Conservation (phyloP, 1,139 yeast species). For the Saccharomyces hybrid region DNA sequence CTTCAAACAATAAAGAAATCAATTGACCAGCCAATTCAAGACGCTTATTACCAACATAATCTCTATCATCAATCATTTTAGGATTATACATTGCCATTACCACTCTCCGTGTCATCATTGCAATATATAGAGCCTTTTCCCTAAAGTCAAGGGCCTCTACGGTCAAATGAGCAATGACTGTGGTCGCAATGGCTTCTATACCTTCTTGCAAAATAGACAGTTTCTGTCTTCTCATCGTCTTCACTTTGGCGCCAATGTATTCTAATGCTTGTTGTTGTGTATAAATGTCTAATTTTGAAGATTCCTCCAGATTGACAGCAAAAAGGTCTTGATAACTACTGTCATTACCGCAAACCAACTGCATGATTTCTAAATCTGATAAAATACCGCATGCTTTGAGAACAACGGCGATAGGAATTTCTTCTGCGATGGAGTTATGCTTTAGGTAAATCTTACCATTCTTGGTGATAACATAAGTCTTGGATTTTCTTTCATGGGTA, state of each 20-base stretch:
- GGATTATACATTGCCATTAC: constrained; percentile 94
- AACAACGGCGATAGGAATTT: constrained; percentile 86
- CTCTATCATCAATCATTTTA: constrained; percentile 93
- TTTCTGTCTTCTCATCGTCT: constrained; percentile 86
- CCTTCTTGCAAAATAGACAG: constrained; percentile 84
- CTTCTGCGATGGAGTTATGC: constrained; percentile 92
- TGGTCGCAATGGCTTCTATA: constrained; percentile 92
- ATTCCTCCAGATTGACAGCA: constrained; percentile 89
- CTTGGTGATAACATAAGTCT: constrained; percentile 89
- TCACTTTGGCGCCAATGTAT: constrained; percentile 83
- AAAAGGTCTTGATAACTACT: constrained; percentile 84
- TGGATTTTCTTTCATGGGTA: constrained; percentile 95
- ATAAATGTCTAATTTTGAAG: constrained; percentile 74
- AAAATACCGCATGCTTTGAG: constrained; percentile 93
- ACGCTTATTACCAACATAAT: constrained; percentile 96
- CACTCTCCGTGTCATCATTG: constrained; percentile 94
- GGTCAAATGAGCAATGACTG: constrained; percentile 89
- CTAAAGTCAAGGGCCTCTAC: constrained; percentile 82
- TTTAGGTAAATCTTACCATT: constrained; percentile 83
- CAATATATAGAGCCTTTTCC: constrained; percentile 88
- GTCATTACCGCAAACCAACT: constrained; percentile 85
- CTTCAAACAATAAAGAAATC: constrained; percentile 90
- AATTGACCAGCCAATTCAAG: constrained; percentile 95
- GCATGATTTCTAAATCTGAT: constrained; percentile 88
- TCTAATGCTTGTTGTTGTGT: constrained; percentile 93